Evolutionary conservation across 2,329 filamentous ascomycete genomes (phyloP).

Genomic region (Epichloe sp.): DNA sequence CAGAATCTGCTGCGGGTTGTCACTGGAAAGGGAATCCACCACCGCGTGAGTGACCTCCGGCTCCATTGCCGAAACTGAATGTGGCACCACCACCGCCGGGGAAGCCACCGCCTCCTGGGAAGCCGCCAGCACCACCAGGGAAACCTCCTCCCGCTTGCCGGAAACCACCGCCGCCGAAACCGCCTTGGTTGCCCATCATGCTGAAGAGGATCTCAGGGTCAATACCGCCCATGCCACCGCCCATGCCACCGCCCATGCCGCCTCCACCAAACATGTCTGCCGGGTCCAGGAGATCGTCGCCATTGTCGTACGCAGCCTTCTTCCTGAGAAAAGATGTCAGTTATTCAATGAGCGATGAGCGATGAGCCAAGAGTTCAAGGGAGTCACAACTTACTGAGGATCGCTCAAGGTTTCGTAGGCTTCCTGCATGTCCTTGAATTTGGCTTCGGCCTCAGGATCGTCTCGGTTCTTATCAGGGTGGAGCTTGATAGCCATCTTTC

Average conservation of each 20-base stretch:
- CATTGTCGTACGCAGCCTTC: conserved; percentile 79
- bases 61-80: conserved; percentile 38
- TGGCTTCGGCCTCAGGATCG: conserved; percentile 69
- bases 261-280: conserved; percentile 69
- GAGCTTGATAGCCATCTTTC: conserved; percentile 83
- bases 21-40: conserved; percentile 33
- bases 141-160: conserved; percentile 39
- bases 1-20: conserved; percentile 29
- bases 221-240: conserved; percentile 52
- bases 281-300: conserved; percentile 80
- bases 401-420: conserved; percentile 94
- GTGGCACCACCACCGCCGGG: conserved; percentile 23
- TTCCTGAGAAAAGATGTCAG: conserved; percentile 42
- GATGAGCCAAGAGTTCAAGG: background rate
- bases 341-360: background rate
- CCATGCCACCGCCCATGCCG: conserved; percentile 37
- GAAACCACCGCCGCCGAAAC: conserved; percentile 39
- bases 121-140: conserved; percentile 36
- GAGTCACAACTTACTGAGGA: conserved; percentile 54
- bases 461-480: conserved; percentile 97
- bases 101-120: conserved; percentile 32
- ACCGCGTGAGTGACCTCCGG: conserved; percentile 23
- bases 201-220: conserved; percentile 69
- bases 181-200: conserved; percentile 62
- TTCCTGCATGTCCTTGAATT: conserved; percentile 97